Conservation (phyloP, 192 early-diverging fungal genomes). For the Thoreauomyces humboldtii region DNA sequence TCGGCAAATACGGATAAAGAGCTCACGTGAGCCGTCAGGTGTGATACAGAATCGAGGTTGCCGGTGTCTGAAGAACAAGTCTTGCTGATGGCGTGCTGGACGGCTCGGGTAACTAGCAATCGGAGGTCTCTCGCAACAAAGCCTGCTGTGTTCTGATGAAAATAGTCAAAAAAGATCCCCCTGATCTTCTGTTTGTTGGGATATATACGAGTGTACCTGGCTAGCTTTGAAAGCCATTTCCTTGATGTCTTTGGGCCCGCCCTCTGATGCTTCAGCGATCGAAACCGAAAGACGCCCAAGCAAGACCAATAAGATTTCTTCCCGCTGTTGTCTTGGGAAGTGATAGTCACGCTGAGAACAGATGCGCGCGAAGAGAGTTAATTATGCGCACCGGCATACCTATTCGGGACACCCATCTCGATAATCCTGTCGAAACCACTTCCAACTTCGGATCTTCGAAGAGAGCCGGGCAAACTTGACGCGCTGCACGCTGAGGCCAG, state of each 20-base stretch:
- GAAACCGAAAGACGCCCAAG: not conserved
- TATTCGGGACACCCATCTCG: conserved; percentile 7
- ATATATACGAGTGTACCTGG: not conserved
- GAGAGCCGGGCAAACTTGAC: not conserved
- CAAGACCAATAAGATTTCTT: not conserved
- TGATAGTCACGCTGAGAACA: not conserved
- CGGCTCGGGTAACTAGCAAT: conserved; percentile 22
- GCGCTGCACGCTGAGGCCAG: conserved; percentile 4
- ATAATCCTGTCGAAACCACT: conserved; percentile 27
- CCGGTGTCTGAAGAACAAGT: conserved; percentile 31
- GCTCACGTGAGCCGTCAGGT: conserved; percentile 2
- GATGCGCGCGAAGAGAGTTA: not conserved
- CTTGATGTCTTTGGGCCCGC: not conserved
- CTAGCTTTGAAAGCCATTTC: not conserved
- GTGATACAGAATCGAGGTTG: not conserved
- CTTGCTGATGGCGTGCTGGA: conserved; percentile 30
- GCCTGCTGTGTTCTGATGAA: conserved; percentile 54
- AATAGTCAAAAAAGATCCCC: too few species aligned
- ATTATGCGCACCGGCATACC: conserved; percentile 8
- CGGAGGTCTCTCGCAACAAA: conserved; percentile 57
- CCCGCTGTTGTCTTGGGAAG: conserved; percentile 16
- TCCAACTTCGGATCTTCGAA: conserved; percentile 5
- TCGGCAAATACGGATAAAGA: not conserved
- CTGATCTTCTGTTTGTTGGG: not conserved
- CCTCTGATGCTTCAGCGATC: not conserved